These are phyloP conservation scores for Parasitella parasitica DNA, from an alignment of 371 early-diverging fungal genomes.

Conservation along the genomic window DNA sequence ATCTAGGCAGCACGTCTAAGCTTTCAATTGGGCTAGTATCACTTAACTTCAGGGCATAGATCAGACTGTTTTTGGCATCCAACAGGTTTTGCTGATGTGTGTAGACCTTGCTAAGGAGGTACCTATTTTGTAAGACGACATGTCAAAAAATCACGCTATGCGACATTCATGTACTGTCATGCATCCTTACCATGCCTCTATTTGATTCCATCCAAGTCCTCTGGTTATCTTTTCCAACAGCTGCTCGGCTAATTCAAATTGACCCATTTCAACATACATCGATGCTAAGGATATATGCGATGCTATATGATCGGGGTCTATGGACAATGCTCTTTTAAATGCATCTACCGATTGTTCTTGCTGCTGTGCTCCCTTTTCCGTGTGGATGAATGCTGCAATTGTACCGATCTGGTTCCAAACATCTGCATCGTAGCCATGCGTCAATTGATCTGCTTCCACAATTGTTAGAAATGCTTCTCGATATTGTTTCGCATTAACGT, in stretches of 20 bases:
- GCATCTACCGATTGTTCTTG: slow-evolving; percentile 20
- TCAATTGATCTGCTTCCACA: slow-evolving; percentile 14
- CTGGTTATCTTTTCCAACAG: slow-evolving; percentile 31
- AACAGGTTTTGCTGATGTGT: slow-evolving; percentile 21
- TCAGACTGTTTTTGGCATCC: slow-evolving; percentile 34
- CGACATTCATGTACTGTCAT: neutral
- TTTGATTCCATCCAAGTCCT: slow-evolving; percentile 36
- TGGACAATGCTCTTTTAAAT: slow-evolving; percentile 32
- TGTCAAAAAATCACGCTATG: too few species aligned
- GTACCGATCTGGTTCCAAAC: slow-evolving; percentile 19
- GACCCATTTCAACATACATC: slow-evolving; percentile 13
- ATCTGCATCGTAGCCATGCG: slow-evolving; percentile 1
- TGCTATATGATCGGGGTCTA: slow-evolving; percentile 34
- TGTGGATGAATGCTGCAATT: neutral
- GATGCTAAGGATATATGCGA: slow-evolving; percentile 27
- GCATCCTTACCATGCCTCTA: slow-evolving; percentile 34
- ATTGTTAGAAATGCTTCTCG: slow-evolving; percentile 15
- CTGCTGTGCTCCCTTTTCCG: slow-evolving; percentile 12
- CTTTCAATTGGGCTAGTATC: slow-evolving; percentile 27
- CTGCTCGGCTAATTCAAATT: slow-evolving; percentile 36
- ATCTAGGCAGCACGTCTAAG: slow-evolving; percentile 26
- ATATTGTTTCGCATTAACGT: neutral
- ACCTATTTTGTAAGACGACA: too few species aligned
- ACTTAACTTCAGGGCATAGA: slow-evolving; percentile 34
- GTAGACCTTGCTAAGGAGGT: slow-evolving; percentile 25